These are phyloP conservation scores for Pigoraptor vietnamica DNA, from an alignment of 78 protist species.

Conservation along the genomic window DNA sequence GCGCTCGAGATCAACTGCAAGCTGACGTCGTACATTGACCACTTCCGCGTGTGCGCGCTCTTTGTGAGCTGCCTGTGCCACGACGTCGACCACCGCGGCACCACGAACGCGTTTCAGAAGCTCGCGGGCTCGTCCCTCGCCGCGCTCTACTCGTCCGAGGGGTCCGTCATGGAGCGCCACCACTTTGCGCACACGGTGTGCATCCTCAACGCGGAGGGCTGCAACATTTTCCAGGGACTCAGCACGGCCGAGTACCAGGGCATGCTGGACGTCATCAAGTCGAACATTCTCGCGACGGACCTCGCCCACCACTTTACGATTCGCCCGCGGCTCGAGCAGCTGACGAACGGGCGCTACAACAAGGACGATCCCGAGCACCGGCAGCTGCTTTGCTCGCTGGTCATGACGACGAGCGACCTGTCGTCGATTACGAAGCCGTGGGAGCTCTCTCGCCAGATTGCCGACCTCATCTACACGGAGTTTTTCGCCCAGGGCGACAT, in stretches of 20 bases:
- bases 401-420: conserved; percentile 6
- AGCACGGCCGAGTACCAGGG: not conserved
- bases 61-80: not conserved
- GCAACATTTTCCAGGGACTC: not conserved
- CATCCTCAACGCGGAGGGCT: not conserved
- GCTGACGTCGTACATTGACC: not conserved
- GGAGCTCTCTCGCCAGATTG: not conserved
- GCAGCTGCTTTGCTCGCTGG: not conserved
- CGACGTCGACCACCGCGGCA: conserved; percentile 28
- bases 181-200: not conserved
- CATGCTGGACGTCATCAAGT: not conserved
- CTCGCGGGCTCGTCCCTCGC: not conserved
- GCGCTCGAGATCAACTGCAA: not conserved
- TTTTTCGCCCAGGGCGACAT: conserved; percentile 14
- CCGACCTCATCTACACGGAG: conserved; percentile 1
- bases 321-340: not conserved
- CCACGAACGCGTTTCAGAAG: not conserved
- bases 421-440: not conserved
- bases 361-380: not conserved
- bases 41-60: not conserved
- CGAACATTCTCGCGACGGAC: not conserved
- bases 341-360: not conserved
- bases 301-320: not conserved
- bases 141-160: not conserved
- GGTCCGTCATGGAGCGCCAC: conserved; percentile 15